Evolutionary conservation across 164 flowering plant species (phyloP).

Genomic region (Pachysandra terminalis): DNA sequence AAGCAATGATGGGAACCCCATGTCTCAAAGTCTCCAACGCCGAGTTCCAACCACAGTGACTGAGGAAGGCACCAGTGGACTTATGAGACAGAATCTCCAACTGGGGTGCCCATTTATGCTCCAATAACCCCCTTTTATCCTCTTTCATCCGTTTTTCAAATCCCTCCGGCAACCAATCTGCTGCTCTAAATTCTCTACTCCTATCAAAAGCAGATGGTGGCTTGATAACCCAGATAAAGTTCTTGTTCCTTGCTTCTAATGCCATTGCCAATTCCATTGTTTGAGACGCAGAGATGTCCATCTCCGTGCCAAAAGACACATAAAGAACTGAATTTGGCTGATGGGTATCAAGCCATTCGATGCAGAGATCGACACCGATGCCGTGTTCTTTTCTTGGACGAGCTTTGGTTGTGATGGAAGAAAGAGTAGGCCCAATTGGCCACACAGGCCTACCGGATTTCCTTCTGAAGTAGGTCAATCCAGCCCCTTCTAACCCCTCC

Average conservation of each 20-base stretch:
- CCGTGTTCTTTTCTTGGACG: conserved; percentile 5
- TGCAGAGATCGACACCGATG: background rate
- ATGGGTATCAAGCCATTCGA: conserved; percentile 11
- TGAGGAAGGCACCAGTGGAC: conserved; percentile 16
- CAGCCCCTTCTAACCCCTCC: conserved; percentile 4
- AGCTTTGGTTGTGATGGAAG: background rate
- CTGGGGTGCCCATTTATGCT: conserved; percentile 28
- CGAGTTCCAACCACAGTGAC: conserved; percentile 24
- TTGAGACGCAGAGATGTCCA: conserved; percentile 21
- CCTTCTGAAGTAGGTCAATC: conserved; percentile 9
- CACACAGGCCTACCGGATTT: background rate
- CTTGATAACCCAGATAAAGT: conserved; percentile 32
- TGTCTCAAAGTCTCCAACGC: conserved; percentile 20
- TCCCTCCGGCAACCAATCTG: conserved; percentile 35
- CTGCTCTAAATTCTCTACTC: conserved; percentile 13
- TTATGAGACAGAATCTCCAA: conserved; percentile 12
- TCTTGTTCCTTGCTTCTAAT: conserved; percentile 18
- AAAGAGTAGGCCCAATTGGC: conserved; percentile 11
- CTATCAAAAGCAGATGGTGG: conserved; percentile 22
- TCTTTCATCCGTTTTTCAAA: conserved; percentile 18
- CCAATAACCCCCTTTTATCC: conserved; percentile 19
- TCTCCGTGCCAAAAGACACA: conserved; percentile 27
- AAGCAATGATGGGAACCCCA: conserved; percentile 20
- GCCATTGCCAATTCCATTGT: conserved; percentile 31
- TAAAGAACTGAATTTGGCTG: conserved; percentile 13